Base-by-base conservation (phyloP, 2,329 filamentous ascomycete species). In the Dactylonectria macrodidyma region DNA sequence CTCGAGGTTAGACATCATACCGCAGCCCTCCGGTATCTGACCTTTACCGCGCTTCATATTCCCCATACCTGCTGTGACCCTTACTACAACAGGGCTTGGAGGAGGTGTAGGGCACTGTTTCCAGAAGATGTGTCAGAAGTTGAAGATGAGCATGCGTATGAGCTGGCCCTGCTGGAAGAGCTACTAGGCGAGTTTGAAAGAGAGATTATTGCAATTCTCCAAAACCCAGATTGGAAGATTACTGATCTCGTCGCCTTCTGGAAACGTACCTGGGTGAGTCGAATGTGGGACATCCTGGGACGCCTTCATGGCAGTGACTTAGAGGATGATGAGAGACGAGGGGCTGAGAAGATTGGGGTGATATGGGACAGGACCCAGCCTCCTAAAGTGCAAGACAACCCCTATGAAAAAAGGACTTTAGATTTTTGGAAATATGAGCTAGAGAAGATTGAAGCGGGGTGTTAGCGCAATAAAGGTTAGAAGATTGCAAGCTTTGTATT, bases 171-270 rank as follows among this genome's bases (percentile, higher is more conserved):
- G n/a, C 48, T 52, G 24, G 48, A 52, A 52, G 48, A 52, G 19
- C 48, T 52, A 9, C 8, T 52, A 8, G 8, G 16, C 19, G 48
- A 52, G 26, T 52, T 52, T 24, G 48, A 52, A 16, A 8, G 16
- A 33, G 48, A 52, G 48, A 5, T 52, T 33, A 52, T 52, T 52
- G 48, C 48, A 22, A 52, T 52, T 24, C 26, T 52, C 16, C 48
- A 52, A 52, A 8, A 52, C 7, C 48, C 48, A 8, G 48, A 52
- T 8, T 8, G 48, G n/a, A 24, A 22, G 19, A 33, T 52, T 16
- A 52, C 26, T 8, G n/a, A 52, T 52, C 26, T 52, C 8, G 16
- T 24, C 48, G 26, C 5, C 48, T 52, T 33, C 26, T 52, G 48
- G 48, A 24, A 52, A 30, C 48, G 26, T 7, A 52, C 19, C 19